These are phyloP conservation scores for Coemansia umbellata DNA, from an alignment of 192 early-diverging fungal species.

Conservation along the genomic window DNA sequence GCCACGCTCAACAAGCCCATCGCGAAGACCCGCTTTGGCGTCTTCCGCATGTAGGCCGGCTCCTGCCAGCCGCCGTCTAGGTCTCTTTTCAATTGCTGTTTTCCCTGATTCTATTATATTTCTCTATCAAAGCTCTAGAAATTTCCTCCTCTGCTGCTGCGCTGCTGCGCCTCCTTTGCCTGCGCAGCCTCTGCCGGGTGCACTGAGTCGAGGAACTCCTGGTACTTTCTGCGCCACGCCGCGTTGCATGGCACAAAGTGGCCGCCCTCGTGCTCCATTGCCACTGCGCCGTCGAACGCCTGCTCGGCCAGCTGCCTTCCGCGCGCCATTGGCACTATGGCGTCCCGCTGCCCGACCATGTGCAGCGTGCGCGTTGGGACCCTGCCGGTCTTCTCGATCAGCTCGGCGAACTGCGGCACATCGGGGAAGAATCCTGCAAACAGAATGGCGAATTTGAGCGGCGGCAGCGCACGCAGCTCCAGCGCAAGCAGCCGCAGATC, in stretches of 20 bases:
- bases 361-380: conserved; percentile 4
- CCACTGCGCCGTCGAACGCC: conserved; percentile 7
- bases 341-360: conserved; percentile 19
- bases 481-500: not conserved
- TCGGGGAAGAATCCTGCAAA: conserved; percentile 28
- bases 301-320: conserved; percentile 12
- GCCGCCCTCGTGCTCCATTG: conserved; percentile 19
- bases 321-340: conserved; percentile 18
- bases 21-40: conserved; percentile 77
- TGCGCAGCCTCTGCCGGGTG: not conserved
- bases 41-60: conserved; percentile 92
- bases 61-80: too few relatives aligned
- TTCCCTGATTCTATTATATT: not conserved
- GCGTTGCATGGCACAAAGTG: conserved; percentile 40
- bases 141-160: too few relatives aligned
- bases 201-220: conserved; percentile 13
- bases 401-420: conserved; percentile 8
- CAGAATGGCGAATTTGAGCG: conserved; percentile 16
- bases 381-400: not conserved
- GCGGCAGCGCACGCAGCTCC: not conserved
- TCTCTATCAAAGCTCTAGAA: too few relatives aligned
- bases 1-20: conserved; percentile 72
- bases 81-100: too few relatives aligned
- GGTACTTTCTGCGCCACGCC: conserved; percentile 17
- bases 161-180: not conserved